Evolutionary conservation across 2,329 filamentous ascomycete species (phyloP).

Genomic region (Lasiodiplodia citricola): DNA sequence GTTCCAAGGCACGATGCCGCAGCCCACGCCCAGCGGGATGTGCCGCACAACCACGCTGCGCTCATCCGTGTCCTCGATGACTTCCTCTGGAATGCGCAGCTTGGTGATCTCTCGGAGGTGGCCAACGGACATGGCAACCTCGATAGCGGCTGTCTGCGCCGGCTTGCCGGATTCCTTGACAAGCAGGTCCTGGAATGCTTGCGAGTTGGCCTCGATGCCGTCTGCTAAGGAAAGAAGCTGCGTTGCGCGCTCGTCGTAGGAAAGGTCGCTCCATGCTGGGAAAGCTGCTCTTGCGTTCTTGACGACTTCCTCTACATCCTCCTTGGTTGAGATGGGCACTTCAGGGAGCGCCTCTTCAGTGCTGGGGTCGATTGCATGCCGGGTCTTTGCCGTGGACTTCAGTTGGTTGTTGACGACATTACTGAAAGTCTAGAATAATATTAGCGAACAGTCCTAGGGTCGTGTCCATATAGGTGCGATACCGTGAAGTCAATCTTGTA

Average conservation of each 20-base stretch:
- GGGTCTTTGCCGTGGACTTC: conserved; percentile 47
- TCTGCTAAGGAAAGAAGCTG: conserved; percentile 32
- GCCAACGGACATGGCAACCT: conserved; percentile 29
- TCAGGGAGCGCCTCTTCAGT: conserved; percentile 52
- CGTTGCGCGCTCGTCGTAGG: conserved; percentile 32
- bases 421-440: neutral
- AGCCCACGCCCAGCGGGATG: conserved; percentile 54
- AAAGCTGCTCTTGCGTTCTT: conserved; percentile 50
- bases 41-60: conserved; percentile 54
- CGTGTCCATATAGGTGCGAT: neutral
- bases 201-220: conserved; percentile 32
- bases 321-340: conserved; percentile 53
- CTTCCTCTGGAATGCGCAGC: conserved; percentile 47
- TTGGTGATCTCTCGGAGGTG: conserved; percentile 41
- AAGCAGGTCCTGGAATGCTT: conserved; percentile 32
- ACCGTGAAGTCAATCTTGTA: conserved; percentile 22
- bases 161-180: conserved; percentile 36
- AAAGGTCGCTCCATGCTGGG: conserved; percentile 47
- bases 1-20: conserved; percentile 50
- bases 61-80: conserved; percentile 51
- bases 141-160: conserved; percentile 30
- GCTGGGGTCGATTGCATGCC: conserved; percentile 57
- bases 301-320: conserved; percentile 57
- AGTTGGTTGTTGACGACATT: conserved; percentile 58
- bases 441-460: neutral